Percentiles rank a stretch among this genome's conserved stretches.
These are phyloP conservation scores for Termitomyces sp. DNA, from an alignment of 768 basidiomycete species.

Conservation along the genomic window DNA sequence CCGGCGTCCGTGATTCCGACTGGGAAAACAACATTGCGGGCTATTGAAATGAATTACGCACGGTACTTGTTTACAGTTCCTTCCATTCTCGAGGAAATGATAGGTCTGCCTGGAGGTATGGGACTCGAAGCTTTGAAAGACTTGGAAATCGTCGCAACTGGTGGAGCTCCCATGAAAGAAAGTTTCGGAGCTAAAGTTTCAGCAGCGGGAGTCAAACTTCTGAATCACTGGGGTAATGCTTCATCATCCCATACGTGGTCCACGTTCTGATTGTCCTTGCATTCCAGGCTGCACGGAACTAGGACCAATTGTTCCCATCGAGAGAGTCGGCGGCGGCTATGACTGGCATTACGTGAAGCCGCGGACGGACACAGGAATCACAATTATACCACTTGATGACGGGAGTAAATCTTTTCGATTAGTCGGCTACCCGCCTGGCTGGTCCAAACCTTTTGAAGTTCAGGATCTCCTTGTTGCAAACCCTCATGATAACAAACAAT, in stretches of 20 bases:
- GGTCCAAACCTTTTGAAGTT: conserved; percentile 27
- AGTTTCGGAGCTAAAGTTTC: conserved; percentile 25
- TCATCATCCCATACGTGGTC: neutral
- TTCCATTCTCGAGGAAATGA: conserved; percentile 35
- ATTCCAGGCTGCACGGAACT: conserved; percentile 30
- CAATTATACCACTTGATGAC: conserved; percentile 23
- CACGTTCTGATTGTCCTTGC: neutral
- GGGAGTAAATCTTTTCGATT: conserved; percentile 23
- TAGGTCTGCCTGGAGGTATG: conserved; percentile 17
- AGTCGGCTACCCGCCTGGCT: conserved; percentile 28
- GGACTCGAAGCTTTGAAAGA: conserved; percentile 26
- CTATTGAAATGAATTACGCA: conserved; percentile 23
- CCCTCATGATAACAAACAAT: conserved; percentile 26
- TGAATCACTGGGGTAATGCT: conserved; percentile 38
- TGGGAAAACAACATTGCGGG: conserved; percentile 22
- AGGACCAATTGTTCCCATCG: conserved; percentile 33
- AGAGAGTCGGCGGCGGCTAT: conserved; percentile 24
- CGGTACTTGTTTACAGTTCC: conserved; percentile 34
- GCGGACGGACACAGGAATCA: conserved; percentile 27
- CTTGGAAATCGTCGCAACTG: conserved; percentile 31
- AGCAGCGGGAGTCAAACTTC: conserved; percentile 27
- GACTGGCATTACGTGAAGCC: conserved; percentile 36
- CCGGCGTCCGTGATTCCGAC: conserved; percentile 33
- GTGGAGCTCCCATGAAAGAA: conserved; percentile 38
- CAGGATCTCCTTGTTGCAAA: conserved; percentile 34